Base-by-base conservation (phyloP, 148 eudicot genomes). In the Arctostaphylos glauca region DNA sequence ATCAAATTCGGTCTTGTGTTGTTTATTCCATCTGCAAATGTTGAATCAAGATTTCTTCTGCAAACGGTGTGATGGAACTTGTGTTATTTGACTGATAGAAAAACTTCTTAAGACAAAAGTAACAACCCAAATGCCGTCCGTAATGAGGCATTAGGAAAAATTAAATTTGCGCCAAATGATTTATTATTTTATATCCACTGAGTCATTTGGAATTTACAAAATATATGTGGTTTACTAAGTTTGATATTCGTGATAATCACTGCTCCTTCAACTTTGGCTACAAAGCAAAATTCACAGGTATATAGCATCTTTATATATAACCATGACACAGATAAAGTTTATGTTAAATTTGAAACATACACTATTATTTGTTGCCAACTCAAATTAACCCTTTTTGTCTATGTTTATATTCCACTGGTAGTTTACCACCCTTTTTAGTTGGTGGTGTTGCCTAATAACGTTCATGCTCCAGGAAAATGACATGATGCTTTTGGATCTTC, bases 401-500 rank as follows among this genome's bases (percentile, higher is more conserved):
- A 48, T 16, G 14, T 44, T 71, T 4, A n/a, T 38, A 44, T 31
- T 76, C 18, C 7, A n/a, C 7, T 50, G 19, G 0, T 52, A 52
- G 47, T 76, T 7, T 10, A 4, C 54, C 21, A 21, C 25, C 16
- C 18, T 18, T 70, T 31, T 50, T 41, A 25, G 23, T 41, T 81
- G 47, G 15, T 73, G 55, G 48, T 68, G 48, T 54, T 68, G 49
- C 31, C 49, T 67, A 67, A 49, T 44, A 67, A 25, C 15, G 49
- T 41, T 14, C 47, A 13, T 77, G 74, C 54, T 71, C 60, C 87
- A 93, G 97, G 89, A 85, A 44, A 79, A 91, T 50, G 90, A 90
- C 78, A 83, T 92, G 86, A 81, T 91, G 76, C 86, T 93, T 48
- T 64, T 93, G 80, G 97, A 93, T 87, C 87, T 92, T 79, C 97